A percentile compares a stretch with the other conserved stretches of the same genome.
Evolutionary conservation across 176 grass and related monocot species (phyloP).

Genomic region (Ensete ventricosum): DNA sequence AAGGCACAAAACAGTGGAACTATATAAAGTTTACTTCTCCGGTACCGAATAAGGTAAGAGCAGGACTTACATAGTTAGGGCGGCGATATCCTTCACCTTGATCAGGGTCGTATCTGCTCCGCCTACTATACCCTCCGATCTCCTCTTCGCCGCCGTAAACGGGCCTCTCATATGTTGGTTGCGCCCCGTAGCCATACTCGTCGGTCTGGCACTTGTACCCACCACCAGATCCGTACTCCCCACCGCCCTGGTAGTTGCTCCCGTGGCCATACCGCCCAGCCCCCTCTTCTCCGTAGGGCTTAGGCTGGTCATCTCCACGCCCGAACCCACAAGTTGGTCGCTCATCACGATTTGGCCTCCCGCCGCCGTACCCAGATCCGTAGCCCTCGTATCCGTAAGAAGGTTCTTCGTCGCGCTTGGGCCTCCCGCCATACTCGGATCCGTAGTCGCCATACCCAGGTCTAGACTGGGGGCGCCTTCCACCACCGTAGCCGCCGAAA

Average conservation of each 20-base stretch:
- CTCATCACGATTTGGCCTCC: too few relatives aligned
- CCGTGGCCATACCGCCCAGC: slow-evolving; percentile 16
- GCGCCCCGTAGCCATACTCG: slow-evolving; percentile 27
- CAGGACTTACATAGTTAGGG: not conserved
- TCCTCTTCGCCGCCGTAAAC: slow-evolving; percentile 1
- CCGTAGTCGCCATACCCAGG: not conserved
- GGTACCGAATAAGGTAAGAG: too few relatives aligned
- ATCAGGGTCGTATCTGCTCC: not conserved
- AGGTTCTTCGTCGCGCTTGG: too few relatives aligned
- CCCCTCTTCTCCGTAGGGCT: slow-evolving; percentile 22
- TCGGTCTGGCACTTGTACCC: slow-evolving; percentile 24
- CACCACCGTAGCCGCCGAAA: slow-evolving; percentile 14
- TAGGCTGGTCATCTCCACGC: too few relatives aligned
- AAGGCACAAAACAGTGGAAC: too few relatives aligned
- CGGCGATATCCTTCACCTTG: slow-evolving; percentile 13
- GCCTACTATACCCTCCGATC: not conserved
- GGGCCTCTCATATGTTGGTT: slow-evolving; percentile 9
- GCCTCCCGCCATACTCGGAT: not conserved
- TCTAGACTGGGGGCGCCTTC: not conserved
- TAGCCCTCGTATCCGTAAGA: too few relatives aligned
- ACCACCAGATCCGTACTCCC: slow-evolving; percentile 27
- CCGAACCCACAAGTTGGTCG: too few relatives aligned
- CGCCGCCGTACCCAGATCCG: too few relatives aligned
- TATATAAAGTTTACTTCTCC: too few relatives aligned
- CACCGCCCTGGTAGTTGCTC: slow-evolving; percentile 21